Base-by-base conservation (phyloP, 257 asterid species). In the Solanum dulcamara region DNA sequence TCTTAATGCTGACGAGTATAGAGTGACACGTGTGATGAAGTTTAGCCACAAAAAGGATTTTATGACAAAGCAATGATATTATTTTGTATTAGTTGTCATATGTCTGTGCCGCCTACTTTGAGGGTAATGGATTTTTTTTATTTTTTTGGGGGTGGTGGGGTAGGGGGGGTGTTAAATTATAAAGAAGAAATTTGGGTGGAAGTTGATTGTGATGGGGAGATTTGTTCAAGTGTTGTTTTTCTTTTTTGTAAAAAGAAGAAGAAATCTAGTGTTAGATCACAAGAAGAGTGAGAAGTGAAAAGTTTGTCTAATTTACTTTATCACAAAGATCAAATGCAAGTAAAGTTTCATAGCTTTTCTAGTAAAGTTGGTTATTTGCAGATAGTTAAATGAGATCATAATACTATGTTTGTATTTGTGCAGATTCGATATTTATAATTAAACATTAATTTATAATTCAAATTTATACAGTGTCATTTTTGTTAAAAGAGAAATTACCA, bases 81-180 rank as follows among this genome's bases (percentile, higher is more conserved):
- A 88, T 89, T 35, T 81, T 88, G 90, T 90, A 85, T 92, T 88
- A 87, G 89, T 89, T 90, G 92, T 90, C 94, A 85, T 28, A 26
- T 88, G 95, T 91, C 95, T 93, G 91, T 93, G 97, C 97, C 96
- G 96, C 88, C 96, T 59, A 87, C 86, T 15, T 70, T 55, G 11
- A 18, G 33, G 72, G 8, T n/a, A 51, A 55, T 30, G 70, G 40
- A 32, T 51, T 46, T 60, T 46, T 62, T 38, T 59, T 60, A 4
- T 12, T 67, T 32, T 28, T 1, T 67, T 7, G 7, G 50, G 70
- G 74, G 57, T 53, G 33, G 59, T 50, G 68, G 81, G 11, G 35
- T 24, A 44, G 53, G 28, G 32, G 46, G 86, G 83, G 9, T 80
- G 33, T 53, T 79, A 30, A 46, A 55, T 75, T 83, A 28, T 28